phyloP scores from a whole-genome alignment of 495 filamentous ascomycete genomes.

The Penicillium antarcticum region DNA sequence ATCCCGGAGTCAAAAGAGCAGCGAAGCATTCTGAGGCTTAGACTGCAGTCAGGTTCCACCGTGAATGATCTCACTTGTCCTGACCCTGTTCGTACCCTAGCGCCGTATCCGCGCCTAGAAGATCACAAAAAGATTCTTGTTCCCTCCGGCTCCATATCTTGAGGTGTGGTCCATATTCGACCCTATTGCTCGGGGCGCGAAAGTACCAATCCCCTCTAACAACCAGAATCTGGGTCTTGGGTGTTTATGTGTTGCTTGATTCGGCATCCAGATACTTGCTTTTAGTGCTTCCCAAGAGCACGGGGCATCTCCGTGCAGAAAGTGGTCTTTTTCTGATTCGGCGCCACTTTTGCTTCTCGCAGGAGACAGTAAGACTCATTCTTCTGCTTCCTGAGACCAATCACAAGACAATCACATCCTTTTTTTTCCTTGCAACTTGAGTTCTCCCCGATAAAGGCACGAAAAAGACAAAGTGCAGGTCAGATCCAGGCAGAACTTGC shows the following conservation, averaged over 20 bases:
- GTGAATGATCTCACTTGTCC: conserved; percentile 14
- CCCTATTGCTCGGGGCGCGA: conserved; percentile 1
- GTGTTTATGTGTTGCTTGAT: conserved; percentile 1
- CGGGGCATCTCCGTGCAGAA: conserved; percentile 4
- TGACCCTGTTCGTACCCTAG: conserved; percentile 3
- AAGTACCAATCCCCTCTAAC: conserved; percentile 1
- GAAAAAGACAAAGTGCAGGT: not conserved
- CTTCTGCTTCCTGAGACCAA: conserved; percentile 20
- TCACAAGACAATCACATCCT: conserved; percentile 15
- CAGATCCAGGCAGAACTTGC: no score
- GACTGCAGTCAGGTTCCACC: conserved; percentile 5
- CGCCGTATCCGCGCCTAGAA: conserved; percentile 20
- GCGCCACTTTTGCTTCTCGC: conserved; percentile 5
- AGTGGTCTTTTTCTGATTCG: not conserved
- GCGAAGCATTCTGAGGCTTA: not conserved
- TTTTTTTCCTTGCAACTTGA: not conserved
- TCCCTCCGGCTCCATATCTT: conserved; percentile 9
- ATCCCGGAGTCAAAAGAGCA: not conserved
- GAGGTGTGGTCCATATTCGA: conserved; percentile 6
- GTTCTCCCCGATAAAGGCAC: not conserved
- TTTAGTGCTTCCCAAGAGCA: not conserved
- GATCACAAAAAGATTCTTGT: conserved; percentile 16
- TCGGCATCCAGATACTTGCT: not conserved
- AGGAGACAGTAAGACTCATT: conserved; percentile 1
- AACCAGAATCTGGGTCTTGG: not conserved